Evolutionary conservation across 208 protist genomes (phyloP).

Genomic region (Wallacemonas sp.): DNA sequence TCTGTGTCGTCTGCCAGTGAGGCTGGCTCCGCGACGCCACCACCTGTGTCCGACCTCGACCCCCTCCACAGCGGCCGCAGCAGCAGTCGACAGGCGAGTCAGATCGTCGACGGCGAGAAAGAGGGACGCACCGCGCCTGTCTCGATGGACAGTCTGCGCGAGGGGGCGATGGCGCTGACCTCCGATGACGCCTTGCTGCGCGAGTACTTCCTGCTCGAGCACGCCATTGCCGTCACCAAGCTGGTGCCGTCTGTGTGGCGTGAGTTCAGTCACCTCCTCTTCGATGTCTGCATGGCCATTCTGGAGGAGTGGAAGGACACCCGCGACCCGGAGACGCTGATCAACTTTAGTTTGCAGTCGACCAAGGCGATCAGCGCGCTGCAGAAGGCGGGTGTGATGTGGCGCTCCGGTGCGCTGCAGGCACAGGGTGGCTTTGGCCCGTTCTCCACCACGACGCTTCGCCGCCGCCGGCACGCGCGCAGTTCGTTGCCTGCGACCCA

Average conservation of each 20-base stretch:
- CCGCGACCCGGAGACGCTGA: constrained; percentile 64
- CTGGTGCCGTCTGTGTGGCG: constrained; percentile 73
- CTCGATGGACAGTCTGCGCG: constrained; percentile 12
- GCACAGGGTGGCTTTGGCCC: constrained; percentile 70
- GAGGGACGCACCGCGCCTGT: neutral
- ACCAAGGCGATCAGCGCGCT: constrained; percentile 78
- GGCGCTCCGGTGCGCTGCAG: constrained; percentile 50
- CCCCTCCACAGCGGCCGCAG: neutral
- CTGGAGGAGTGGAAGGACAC: constrained; percentile 75
- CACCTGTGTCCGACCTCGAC: neutral
- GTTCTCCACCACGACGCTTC: constrained; percentile 54
- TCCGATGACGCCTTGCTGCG: constrained; percentile 52
- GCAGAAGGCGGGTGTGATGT: constrained; percentile 76
- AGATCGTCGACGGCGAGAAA: too few relatives aligned
- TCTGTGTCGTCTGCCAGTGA: constrained; percentile 5
- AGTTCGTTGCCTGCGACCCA: constrained; percentile 66
- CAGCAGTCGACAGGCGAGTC: too few relatives aligned
- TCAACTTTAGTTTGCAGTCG: constrained; percentile 80
- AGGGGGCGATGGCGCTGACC: constrained; percentile 25
- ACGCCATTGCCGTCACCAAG: constrained; percentile 55
- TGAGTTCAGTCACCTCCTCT: constrained; percentile 85
- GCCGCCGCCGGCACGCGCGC: constrained; percentile 68
- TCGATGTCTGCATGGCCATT: constrained; percentile 87
- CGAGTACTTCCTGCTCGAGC: constrained; percentile 86
- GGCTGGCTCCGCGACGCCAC: neutral